Base-by-base conservation (phyloP, 2,329 filamentous ascomycete genomes). In the Fusarium vanettenii region DNA sequence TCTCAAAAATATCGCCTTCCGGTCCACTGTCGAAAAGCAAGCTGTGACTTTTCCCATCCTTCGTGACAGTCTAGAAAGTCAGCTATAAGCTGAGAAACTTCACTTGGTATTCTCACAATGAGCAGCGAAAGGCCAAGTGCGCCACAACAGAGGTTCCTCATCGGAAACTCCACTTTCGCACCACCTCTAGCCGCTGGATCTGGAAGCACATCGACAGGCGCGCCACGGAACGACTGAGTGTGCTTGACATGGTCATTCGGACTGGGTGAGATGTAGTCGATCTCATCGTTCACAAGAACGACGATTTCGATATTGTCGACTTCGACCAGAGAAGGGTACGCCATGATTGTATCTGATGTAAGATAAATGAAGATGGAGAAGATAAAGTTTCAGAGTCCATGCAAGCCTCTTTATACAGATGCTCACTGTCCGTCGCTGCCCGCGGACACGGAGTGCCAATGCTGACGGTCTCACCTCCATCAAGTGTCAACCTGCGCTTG, bases 241-340 rank as follows among this genome's bases (percentile, higher is more conserved):
- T 87, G 79, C 27, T 84, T 79, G 52, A 88, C 82, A 2, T 82
- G 84, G 9, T 84, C 81, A 22, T 85, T 83, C 1, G 85, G 80
- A 20, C 84, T 82, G 2, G 85, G 83, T 1, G 87, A 89, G 67
- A 89, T 84, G 5, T 86, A 84, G 72, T 90, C 87, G 48, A 89
- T 81, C 69, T 90, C 88, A 80, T 90, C 87, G 78, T 89, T 86
- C 66, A 90, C 84, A 67, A 90, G 85, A 35, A 89, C 83, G 6
- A 83, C 79, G 27, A 87, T 85, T 37, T 88, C 86, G 31, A 89
- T 81, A 59, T 68, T 74, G 66, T 81, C 76, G 31, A 81, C 18
- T 61, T 68, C 63, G 13, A 35, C 14, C 20, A 62, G 33, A 25
- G 25, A 33, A 14, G 18, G 1, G 20, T 60, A 56, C 37, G 48